Evolutionary conservation across 2,329 filamentous ascomycete species (phyloP), one percentile per base, ranked within the genome.

Genomic region (Onygenales sp.): DNA sequence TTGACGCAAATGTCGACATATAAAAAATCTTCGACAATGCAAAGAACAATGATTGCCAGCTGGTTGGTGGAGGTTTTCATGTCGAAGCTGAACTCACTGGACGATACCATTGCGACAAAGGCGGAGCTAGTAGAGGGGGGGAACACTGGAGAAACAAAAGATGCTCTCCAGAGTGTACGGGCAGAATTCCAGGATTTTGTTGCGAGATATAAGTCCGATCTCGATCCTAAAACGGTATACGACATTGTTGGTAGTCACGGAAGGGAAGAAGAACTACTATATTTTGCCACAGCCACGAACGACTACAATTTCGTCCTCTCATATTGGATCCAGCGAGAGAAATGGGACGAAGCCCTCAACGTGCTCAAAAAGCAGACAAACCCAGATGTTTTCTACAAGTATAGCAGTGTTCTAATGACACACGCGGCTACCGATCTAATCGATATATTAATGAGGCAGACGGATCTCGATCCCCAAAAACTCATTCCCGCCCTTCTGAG

Each of bases 61-160:
- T 98, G 93, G 93, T 79, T 98, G 43, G 79, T 96, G 8, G 93
- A 98, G 69, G 80, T 97, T 2, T 98, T 92, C 70, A 98, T 98
- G 90, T 88, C 90, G 5, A 96, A 95, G 70, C 79, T 98, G 43
- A 96, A 98, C 66, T 86, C 87, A 2, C 78, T 98, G 3, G 93
- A 98, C 64, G 93, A 98, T 69, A 91, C 87, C 2, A 92, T 97
- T 58, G 86, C 91, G 41, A 94, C 91, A 0, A 87, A 89, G 63
- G 88, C 89, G 0, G 90, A 95, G 66, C 72, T 92, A 21, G 80
- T 83, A 0, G 88, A 90, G 57, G 82, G 80, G 36, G 75, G 84
- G 42, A 89, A 85, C 61, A 81, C 85, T 0, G 79, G 81, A 2
- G 84, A 92, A 55, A 86, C 85, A 1, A 79, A 82, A 60, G 81